Evolutionary conservation across 2,329 filamentous ascomycete genomes (phyloP), one percentile per base, ranked within the genome.

Genomic region (Cladophialophora immunda): DNA sequence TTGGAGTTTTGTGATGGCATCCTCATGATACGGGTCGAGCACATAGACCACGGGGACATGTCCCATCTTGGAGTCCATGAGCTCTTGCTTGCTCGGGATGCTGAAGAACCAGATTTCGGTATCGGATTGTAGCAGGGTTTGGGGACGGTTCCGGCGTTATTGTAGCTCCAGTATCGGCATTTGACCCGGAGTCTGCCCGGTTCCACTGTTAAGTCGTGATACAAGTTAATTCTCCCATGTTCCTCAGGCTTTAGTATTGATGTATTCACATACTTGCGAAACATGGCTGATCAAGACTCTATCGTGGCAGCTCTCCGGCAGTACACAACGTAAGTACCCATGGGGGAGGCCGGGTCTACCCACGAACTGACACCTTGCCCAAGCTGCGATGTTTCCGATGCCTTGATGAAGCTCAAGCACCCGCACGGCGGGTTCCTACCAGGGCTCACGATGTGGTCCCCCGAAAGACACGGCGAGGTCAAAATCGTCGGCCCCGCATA

Each of bases 341-440:
- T 25, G n/a, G n/a, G 45, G 22, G 45, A 8, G 45, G n/a, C 17
- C n/a, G 45, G 17, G 22, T 50, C 17, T n/a, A 50, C n/a, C 45
- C 22, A 19, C 45, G 22, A 9, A 50, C 45, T 50, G 45, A 34
- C 32, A 50, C 45, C 22, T 50, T 50, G 45, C n/a, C 17, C 7
- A 50, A 60, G 57, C 13, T 60, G 57, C 22, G 57, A 60, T 27
- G 29, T 62, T 41, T 53, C 59, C 8, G 77, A 80, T 69, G 77
- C 76, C 30, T 73, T 80, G 13, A 71, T 78, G 9, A 77, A 76
- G 59, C 70, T 79, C 11, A 72, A 74, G 34, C 64, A 75, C 53
- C 72, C 71, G 5, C 70, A 77, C 62, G 77, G 78, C 5, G 78
- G 78, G 30, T 79, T 76, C 57, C 73, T 80, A 2, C 71, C 75